These are phyloP conservation scores for Kwoniella shivajii DNA, from an alignment of 1,284 basidiomycete species.

Conservation along the genomic window DNA sequence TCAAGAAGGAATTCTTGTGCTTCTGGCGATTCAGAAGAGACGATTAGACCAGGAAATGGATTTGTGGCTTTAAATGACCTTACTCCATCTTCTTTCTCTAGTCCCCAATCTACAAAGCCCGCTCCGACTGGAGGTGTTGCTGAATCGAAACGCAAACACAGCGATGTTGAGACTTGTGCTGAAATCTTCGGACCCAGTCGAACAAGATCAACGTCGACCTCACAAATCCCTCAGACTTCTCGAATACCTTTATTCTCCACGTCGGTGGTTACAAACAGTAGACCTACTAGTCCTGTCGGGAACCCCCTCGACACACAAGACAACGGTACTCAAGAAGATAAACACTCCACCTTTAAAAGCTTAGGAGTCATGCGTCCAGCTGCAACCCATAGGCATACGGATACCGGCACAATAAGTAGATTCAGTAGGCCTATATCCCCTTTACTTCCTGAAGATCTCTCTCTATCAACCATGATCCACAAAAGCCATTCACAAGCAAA, in stretches of 20 bases:
- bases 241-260: too few relatives aligned
- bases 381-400: neutral
- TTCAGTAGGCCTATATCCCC: slow-evolving; percentile 5
- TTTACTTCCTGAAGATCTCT: neutral
- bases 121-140: too few relatives aligned
- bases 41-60: neutral
- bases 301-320: too few relatives aligned
- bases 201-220: too few relatives aligned
- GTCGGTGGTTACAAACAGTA: too few relatives aligned
- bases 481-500: neutral
- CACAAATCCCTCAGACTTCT: too few relatives aligned
- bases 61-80: neutral
- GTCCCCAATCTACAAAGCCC: too few relatives aligned
- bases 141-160: too few relatives aligned
- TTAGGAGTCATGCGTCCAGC: neutral
- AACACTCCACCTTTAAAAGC: neutral
- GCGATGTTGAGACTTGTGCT: too few relatives aligned
- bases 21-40: slow-evolving; percentile 5
- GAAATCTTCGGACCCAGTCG: too few relatives aligned
- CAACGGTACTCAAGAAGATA: neutral
- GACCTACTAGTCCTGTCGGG: too few relatives aligned
- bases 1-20: neutral
- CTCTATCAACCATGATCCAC: neutral
- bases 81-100: too few relatives aligned
- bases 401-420: neutral